Evolutionary conservation across 1,139 yeast genomes (phyloP).

Genomic region (Wickerhamomyces sp.): DNA sequence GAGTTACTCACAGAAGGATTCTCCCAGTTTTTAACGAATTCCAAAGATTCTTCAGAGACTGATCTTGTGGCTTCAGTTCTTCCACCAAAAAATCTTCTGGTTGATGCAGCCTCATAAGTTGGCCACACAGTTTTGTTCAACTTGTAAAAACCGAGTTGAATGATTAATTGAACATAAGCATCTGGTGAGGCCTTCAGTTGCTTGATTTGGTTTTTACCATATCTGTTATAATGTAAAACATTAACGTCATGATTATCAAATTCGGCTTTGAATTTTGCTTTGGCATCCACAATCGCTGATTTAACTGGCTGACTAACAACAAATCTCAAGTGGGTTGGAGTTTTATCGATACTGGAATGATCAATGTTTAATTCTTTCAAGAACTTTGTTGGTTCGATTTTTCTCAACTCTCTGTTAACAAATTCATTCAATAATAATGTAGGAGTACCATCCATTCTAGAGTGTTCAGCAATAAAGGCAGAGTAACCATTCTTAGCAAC

Average conservation of each 20-base stretch:
- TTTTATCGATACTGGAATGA: slow-evolving; percentile 25
- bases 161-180: slow-evolving; percentile 70
- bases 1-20: slow-evolving; percentile 47
- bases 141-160: slow-evolving; percentile 77
- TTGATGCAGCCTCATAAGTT: slow-evolving; percentile 95
- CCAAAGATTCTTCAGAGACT: slow-evolving; percentile 71
- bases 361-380: slow-evolving; percentile 20
- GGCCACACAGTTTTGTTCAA: slow-evolving; percentile 79
- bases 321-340: slow-evolving; percentile 38
- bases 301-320: slow-evolving; percentile 47
- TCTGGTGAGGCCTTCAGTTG: slow-evolving; percentile 70
- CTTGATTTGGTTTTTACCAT: slow-evolving; percentile 69
- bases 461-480: slow-evolving; percentile 95
- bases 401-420: slow-evolving; percentile 53
- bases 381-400: slow-evolving; percentile 38
- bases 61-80: slow-evolving; percentile 96
- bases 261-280: slow-evolving; percentile 46
- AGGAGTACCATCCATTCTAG: slow-evolving; percentile 98
- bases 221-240: slow-evolving; percentile 67
- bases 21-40: slow-evolving; percentile 76
- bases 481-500: slow-evolving; percentile 81
- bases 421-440: slow-evolving; percentile 84
- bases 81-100: slow-evolving; percentile 83
- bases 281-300: slow-evolving; percentile 51
- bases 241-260: slow-evolving; percentile 54